Percentiles rank a stretch among this genome's conserved stretches.
Conservation (phyloP, 495 filamentous ascomycete species). For the Penicillium ochrochloron region DNA sequence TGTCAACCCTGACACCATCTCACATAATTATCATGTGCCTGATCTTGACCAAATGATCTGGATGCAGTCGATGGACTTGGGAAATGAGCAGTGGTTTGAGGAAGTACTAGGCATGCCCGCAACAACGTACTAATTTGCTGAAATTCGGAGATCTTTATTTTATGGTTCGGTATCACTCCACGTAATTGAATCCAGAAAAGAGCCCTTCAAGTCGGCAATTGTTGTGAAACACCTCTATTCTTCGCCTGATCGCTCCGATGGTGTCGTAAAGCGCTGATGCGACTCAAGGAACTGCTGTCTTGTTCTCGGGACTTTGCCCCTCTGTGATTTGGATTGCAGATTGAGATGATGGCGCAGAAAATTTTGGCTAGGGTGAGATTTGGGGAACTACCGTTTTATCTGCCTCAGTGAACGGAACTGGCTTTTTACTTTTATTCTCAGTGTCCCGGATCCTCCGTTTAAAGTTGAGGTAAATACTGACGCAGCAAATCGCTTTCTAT, state of each 20-base stretch:
- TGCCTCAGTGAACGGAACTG: neutral
- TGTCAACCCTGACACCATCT: slow-evolving; percentile 9
- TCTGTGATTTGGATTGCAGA: too few species aligned
- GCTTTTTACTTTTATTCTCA: neutral
- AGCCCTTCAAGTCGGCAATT: too few species aligned
- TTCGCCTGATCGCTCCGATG: too few species aligned
- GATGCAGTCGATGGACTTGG: slow-evolving; percentile 40
- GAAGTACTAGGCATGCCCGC: slow-evolving; percentile 26
- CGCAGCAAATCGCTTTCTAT: too few species aligned
- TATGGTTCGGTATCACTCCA: too few species aligned
- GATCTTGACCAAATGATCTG: slow-evolving; percentile 36
- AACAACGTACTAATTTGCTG: slow-evolving; percentile 2
- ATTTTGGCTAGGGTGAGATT: too few species aligned
- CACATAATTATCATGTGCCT: slow-evolving; percentile 17
- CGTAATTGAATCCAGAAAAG: too few species aligned
- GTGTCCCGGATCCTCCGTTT: neutral
- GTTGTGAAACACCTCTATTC: too few species aligned
- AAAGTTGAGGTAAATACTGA: neutral
- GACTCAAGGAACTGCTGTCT: too few species aligned
- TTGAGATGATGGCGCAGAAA: too few species aligned
- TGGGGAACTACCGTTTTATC: neutral
- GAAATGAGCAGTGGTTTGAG: slow-evolving; percentile 36
- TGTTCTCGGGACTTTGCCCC: too few species aligned
- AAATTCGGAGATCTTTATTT: neutral
- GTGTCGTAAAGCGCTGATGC: too few species aligned